Evolutionary conservation across 495 filamentous ascomycete species (phyloP).

Genomic region (Xylaria scruposa): DNA sequence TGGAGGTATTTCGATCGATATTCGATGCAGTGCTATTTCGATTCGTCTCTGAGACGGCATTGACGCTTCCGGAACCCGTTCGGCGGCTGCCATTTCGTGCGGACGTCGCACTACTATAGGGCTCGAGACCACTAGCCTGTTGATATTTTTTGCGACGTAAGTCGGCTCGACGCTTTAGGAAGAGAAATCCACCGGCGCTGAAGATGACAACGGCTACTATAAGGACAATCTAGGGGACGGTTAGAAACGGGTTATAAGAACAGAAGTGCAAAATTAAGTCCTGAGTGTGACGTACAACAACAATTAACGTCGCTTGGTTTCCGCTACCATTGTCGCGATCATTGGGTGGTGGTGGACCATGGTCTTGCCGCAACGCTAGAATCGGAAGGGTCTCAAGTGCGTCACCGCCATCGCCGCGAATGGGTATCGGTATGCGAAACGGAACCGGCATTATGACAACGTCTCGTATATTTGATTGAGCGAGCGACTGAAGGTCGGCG

Average conservation of each 20-base stretch:
- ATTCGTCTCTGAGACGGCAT: slow-evolving; percentile 32
- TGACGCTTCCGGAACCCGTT: slow-evolving; percentile 19
- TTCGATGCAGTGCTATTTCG: slow-evolving; percentile 32
- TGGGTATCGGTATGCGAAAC: slow-evolving; percentile 26
- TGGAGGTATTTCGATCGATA: slow-evolving; percentile 82
- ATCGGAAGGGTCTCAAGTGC: slow-evolving; percentile 2
- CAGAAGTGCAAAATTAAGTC: neutral
- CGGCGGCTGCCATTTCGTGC: slow-evolving; percentile 27
- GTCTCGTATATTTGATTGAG: neutral
- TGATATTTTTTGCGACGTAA: slow-evolving; percentile 33
- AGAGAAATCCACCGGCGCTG: slow-evolving; percentile 27
- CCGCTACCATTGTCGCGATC: neutral
- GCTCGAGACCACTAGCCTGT: slow-evolving; percentile 31
- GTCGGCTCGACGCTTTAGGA: slow-evolving; percentile 28
- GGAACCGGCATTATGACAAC: slow-evolving; percentile 22
- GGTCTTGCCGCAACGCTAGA: slow-evolving; percentile 9
- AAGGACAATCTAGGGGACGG: slow-evolving; percentile 32
- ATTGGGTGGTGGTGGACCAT: neutral
- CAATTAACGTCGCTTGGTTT: slow-evolving; percentile 13
- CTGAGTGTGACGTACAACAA: slow-evolving; percentile 30
- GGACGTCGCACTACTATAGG: slow-evolving; percentile 30
- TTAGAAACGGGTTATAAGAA: slow-evolving; percentile 3
- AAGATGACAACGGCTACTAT: slow-evolving; percentile 34
- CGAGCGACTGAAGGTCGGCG: slow-evolving; percentile 12
- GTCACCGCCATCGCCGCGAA: neutral